Conservation (phyloP, 106 monocot species). For the Dactylorhiza incarnata region DNA sequence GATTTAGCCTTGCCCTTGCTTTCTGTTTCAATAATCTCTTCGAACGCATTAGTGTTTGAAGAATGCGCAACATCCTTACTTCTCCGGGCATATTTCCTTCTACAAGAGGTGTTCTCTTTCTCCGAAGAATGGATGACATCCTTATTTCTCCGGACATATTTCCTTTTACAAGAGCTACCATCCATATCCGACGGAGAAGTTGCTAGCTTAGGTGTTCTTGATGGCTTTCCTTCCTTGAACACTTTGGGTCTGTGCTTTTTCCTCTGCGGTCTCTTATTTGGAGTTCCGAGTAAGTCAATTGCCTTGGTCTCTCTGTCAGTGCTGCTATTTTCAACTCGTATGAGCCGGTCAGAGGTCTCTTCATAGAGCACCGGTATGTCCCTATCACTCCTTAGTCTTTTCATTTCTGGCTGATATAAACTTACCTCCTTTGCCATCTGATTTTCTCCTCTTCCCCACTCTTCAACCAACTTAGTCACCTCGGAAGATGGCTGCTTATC, state of each 20-base stretch:
- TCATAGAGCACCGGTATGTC: not conserved
- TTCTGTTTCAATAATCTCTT: not conserved
- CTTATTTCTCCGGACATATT: not conserved
- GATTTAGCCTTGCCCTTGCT: slow-evolving; percentile 11
- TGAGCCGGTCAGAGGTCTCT: not conserved
- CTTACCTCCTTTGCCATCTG: not conserved
- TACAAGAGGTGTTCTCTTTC: slow-evolving; percentile 18
- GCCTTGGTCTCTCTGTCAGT: slow-evolving; percentile 15
- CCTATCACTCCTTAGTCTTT: not conserved
- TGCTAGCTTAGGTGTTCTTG: slow-evolving; percentile 29
- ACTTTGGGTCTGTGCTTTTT: slow-evolving; percentile 84
- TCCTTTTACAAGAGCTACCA: slow-evolving; percentile 1
- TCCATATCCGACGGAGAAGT: slow-evolving; percentile 20
- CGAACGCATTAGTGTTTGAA: slow-evolving; percentile 8
- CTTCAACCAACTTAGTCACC: not conserved
- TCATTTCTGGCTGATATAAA: not conserved
- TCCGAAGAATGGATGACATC: no score
- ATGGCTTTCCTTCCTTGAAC: slow-evolving; percentile 47
- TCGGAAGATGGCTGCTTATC: not conserved
- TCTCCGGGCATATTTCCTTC: slow-evolving; percentile 42
- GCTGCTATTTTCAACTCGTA: not conserved
- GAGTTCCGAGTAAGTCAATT: slow-evolving; percentile 38
- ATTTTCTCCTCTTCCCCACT: not conserved
- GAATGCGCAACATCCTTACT: slow-evolving; percentile 15
- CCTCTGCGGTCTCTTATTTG: slow-evolving; percentile 39